Base-by-base conservation (phyloP, 345 rosid genomes). In the Cardiospermum halicacabum region DNA sequence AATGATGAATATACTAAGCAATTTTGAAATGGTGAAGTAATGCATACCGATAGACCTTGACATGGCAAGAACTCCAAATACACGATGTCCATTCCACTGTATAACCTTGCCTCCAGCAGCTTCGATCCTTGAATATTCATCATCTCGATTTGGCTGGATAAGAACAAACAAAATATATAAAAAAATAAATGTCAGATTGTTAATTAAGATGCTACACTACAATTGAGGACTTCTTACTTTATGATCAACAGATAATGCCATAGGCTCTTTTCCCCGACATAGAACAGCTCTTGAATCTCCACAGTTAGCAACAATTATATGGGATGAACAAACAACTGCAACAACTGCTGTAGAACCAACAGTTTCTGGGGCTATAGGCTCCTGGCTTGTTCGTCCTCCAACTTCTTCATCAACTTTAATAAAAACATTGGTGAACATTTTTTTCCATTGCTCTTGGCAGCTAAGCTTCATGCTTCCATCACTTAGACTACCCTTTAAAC, bases 261-360 rank as follows among this genome's bases (percentile, higher is more conserved):
- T 64, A 45, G 99, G 85, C 70, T 87, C 93, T 83, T 91, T 94
- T 66, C 99, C 91, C 63, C 96, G 99, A 51, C 77, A 84, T 28
- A 94, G 74, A 74, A 94, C 99, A 60, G 99, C 97, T 78, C 99
- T 82, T 18, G 99, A 94, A 76, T 94, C 99, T 66, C 99, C 97
- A 30, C 97, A 94, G 74, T 94, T 94, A 58, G 95, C 91, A 25
- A 94, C 91, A 59, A 91, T 72, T 54, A 94, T 78, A 79, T 91
- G 97, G 25, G 99, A 94, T 13, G 99, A 84, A 64, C 82, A 87
- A 51, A 94, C 74, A 28, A 89, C 59, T 21, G 91, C 87, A 65
- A 94, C 97, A 68, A 94, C 93, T 43, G 96, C 96, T 50, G 99
- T 94, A 66, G 97, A 94, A 53, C 99, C 99, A 22, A 89, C 96